These are phyloP conservation scores for Neonectria faginata DNA, from an alignment of 2,329 filamentous ascomycete species.

Conservation along the genomic window DNA sequence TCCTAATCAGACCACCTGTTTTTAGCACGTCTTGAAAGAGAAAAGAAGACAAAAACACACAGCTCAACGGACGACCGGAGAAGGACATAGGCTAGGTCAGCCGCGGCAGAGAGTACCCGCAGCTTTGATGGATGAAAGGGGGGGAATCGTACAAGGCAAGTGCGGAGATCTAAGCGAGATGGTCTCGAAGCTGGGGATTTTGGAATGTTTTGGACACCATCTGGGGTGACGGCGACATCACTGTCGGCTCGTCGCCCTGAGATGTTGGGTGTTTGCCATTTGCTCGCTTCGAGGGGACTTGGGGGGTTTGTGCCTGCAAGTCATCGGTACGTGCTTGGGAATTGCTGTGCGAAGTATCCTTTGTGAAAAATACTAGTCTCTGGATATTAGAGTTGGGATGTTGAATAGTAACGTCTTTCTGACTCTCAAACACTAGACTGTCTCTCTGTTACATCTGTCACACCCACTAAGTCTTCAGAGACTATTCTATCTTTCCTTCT, in stretches of 20 bases:
- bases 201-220: background rate
- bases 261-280: background rate
- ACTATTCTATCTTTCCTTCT: background rate
- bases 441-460: background rate
- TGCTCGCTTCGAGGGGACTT: conserved; percentile 15
- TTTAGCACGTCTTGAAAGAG: background rate
- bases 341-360: background rate
- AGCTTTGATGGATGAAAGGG: background rate
- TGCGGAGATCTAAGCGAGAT: background rate
- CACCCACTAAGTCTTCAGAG: no score
- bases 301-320: background rate
- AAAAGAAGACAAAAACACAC: background rate
- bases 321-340: conserved; percentile 6
- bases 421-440: background rate
- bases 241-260: conserved; percentile 8
- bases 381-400: background rate
- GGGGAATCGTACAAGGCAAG: background rate
- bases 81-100: background rate
- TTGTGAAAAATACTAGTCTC: background rate
- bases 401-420: background rate
- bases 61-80: background rate
- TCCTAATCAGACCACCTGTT: background rate
- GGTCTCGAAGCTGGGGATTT: conserved; percentile 2
- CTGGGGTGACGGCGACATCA: conserved; percentile 18
- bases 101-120: conserved; percentile 7